Evolutionary conservation across 2,329 filamentous ascomycete genomes (phyloP).

Genomic region (Elsinoe batatas): DNA sequence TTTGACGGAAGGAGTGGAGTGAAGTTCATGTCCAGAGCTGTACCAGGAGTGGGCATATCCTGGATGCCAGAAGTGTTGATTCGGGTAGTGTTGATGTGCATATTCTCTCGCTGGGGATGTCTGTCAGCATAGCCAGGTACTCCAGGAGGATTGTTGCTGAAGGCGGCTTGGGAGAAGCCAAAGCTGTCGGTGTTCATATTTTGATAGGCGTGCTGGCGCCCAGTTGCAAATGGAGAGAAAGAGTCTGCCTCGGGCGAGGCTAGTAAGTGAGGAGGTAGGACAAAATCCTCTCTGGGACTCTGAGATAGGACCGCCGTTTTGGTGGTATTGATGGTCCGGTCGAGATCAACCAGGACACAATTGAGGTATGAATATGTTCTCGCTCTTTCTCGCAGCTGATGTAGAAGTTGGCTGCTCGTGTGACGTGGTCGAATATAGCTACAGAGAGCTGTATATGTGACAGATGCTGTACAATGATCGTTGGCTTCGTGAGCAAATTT

Average conservation of each 20-base stretch:
- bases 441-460: background rate
- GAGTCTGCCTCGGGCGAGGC: conserved; percentile 83
- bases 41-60: conserved; percentile 78
- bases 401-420: background rate
- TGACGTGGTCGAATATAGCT: background rate
- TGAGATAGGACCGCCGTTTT: conserved; percentile 77
- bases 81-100: conserved; percentile 79
- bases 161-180: conserved; percentile 87
- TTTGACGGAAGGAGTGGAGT: conserved; percentile 91
- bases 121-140: conserved; percentile 76
- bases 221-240: conserved; percentile 44
- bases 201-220: conserved; percentile 55
- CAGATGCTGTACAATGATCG: conserved; percentile 6
- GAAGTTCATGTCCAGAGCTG: conserved; percentile 95
- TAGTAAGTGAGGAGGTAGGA: conserved; percentile 73
- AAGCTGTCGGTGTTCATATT: conserved; percentile 66
- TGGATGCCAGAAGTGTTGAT: conserved; percentile 47
- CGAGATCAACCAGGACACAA: conserved; percentile 9
- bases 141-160: conserved; percentile 65
- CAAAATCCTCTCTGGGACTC: conserved; percentile 69
- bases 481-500: conserved; percentile 4
- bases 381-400: conserved; percentile 1
- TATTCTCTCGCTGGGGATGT: conserved; percentile 72
- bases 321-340: conserved; percentile 30
- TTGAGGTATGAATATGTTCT: background rate